Evolutionary conservation across 371 early-diverging fungal species (phyloP).

Genomic region (Apophysomyces elegans): DNA sequence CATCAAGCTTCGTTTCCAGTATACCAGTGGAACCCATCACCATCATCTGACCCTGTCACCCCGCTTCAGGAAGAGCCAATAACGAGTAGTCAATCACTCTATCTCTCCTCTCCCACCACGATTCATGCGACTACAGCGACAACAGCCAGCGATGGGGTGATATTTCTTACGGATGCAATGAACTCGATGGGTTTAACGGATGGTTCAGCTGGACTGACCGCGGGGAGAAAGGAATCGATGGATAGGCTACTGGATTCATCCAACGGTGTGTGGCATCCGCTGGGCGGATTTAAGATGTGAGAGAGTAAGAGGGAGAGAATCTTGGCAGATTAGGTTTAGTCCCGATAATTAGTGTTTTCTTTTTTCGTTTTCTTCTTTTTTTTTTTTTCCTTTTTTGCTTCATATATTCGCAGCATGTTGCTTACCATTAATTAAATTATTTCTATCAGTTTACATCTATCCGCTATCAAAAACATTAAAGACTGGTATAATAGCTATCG

Average conservation of each 20-base stretch:
- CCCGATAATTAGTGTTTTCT: neutral
- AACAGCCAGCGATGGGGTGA: constrained; percentile 5
- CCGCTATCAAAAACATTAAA: neutral
- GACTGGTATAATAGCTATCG: neutral
- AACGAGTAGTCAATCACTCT: constrained; percentile 4
- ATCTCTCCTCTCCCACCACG: neutral
- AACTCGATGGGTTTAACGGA: constrained; percentile 14
- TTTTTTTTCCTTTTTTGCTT: neutral
- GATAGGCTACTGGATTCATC: constrained; percentile 6
- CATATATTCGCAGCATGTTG: neutral
- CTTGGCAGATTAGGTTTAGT: neutral
- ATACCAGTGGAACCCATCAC: constrained; percentile 4
- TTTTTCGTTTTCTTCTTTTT: neutral
- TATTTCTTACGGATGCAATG: constrained; percentile 14
- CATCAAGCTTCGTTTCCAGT: neutral
- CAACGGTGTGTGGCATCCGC: constrained; percentile 10
- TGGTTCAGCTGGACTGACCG: constrained; percentile 28
- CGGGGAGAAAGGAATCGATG: constrained; percentile 1
- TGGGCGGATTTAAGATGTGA: constrained; percentile 12
- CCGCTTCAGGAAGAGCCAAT: constrained; percentile 9
- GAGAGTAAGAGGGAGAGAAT: neutral
- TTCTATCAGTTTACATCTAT: too few relatives aligned
- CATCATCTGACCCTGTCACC: constrained; percentile 4
- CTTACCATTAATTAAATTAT: neutral
- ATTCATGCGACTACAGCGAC: constrained; percentile 1